Percentiles rank a stretch among this genome's conserved stretches.
These are phyloP conservation scores for Talaromyces marneffei DNA, from an alignment of 2,329 filamentous ascomycete species.

Conservation along the genomic window DNA sequence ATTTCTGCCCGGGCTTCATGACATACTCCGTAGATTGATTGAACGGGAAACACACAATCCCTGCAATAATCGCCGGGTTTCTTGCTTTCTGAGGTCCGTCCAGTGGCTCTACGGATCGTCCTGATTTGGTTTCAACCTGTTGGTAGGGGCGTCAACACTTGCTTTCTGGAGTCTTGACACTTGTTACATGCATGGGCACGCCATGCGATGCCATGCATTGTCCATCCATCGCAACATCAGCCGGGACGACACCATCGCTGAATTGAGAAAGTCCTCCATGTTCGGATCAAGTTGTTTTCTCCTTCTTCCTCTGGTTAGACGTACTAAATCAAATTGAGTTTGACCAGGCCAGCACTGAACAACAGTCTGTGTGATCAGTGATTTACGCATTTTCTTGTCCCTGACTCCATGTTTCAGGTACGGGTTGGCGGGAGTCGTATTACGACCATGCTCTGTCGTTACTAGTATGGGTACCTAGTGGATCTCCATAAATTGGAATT, in stretches of 20 bases:
- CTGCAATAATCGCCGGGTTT: neutral
- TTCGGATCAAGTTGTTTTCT: neutral
- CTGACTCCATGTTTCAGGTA: conserved; percentile 2
- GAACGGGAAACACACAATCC: neutral
- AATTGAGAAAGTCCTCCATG: neutral
- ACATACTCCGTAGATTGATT: too few species aligned
- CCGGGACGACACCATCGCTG: neutral
- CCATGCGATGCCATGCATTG: neutral
- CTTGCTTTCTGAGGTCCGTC: neutral
- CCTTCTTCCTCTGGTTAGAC: neutral
- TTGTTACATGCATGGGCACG: neutral
- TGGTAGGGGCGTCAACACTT: neutral
- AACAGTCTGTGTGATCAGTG: neutral
- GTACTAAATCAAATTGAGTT: neutral
- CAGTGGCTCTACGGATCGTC: neutral
- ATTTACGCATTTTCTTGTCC: neutral
- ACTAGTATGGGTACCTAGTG: too few species aligned
- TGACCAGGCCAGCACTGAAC: neutral
- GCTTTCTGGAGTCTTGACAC: neutral
- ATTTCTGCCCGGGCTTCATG: neutral
- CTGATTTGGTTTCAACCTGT: neutral
- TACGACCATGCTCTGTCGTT: neutral
- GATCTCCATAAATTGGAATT: neutral
- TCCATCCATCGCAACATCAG: neutral
- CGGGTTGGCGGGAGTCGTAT: neutral